Percentiles rank a stretch among this genome's conserved stretches.
These are phyloP conservation scores for Neonothopanus nambi DNA, from an alignment of 1,284 basidiomycete genomes.

Conservation along the genomic window DNA sequence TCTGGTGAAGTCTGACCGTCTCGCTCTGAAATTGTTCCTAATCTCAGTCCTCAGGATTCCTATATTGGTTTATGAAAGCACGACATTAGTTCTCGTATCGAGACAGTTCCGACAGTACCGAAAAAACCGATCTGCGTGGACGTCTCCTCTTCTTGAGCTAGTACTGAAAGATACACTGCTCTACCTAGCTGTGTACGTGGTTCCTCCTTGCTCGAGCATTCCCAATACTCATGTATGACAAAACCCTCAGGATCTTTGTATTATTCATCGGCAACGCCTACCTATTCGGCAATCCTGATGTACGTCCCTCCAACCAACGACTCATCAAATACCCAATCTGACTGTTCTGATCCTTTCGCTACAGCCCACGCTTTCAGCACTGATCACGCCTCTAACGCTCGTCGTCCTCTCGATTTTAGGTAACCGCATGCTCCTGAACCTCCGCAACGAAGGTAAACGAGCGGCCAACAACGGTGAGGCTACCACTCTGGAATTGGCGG, in stretches of 20 bases:
- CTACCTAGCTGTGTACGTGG: background rate
- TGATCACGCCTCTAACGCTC: background rate
- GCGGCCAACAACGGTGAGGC: background rate
- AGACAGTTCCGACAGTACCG: background rate
- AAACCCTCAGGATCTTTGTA: slow-evolving; percentile 1
- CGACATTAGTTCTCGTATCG: background rate
- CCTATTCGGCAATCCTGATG: slow-evolving; percentile 1
- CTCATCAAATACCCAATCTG: no score
- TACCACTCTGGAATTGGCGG: no score
- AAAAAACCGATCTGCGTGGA: background rate
- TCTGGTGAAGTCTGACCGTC: slow-evolving; percentile 1
- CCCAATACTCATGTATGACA: no score
- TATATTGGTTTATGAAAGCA: slow-evolving; percentile 9
- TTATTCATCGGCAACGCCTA: slow-evolving; percentile 1
- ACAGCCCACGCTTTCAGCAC: slow-evolving; percentile 5
- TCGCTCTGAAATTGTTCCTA: no score
- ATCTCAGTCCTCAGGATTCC: no score
- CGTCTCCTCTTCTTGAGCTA: slow-evolving; percentile 1
- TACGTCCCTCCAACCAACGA: no score
- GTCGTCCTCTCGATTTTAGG: slow-evolving; percentile 9
- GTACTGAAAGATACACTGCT: slow-evolving; percentile 6
- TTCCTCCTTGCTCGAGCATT: background rate
- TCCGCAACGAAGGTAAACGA: slow-evolving; percentile 3
- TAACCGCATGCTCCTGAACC: slow-evolving; percentile 10
- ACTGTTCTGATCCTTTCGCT: no score